Conservation (phyloP, 2,329 filamentous ascomycete species). For the Tolypocladium amazonense region DNA sequence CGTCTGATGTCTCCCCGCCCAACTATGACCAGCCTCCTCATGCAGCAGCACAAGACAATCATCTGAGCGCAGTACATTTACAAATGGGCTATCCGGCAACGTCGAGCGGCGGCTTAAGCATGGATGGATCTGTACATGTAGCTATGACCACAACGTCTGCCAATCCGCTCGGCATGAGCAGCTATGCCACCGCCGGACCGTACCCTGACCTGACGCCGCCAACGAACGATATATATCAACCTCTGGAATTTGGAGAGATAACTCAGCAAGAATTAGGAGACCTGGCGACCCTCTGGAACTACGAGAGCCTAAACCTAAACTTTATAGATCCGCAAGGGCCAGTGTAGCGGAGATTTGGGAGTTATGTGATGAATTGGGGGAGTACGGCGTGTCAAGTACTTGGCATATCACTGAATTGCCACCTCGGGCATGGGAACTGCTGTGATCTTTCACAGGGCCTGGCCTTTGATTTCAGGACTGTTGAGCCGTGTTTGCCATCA, state of each 20-base stretch:
- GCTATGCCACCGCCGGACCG: background rate
- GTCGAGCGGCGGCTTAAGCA: background rate
- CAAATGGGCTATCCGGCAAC: background rate
- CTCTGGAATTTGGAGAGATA: constrained; percentile 14
- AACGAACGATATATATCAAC: constrained; percentile 4
- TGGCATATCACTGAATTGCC: background rate
- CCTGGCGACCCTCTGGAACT: constrained; percentile 21
- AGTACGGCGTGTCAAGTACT: too few relatives aligned
- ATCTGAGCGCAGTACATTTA: background rate
- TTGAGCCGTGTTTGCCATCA: background rate
- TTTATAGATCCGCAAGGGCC: constrained; percentile 13
- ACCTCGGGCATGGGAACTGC: background rate
- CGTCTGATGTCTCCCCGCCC: background rate
- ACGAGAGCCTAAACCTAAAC: constrained; percentile 20
- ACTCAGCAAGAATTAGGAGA: constrained; percentile 22
- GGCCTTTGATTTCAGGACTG: background rate
- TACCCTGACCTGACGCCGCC: constrained; percentile 7
- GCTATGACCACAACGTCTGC: background rate
- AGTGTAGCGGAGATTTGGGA: background rate
- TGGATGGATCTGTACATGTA: constrained; percentile 1
- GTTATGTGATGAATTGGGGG: background rate
- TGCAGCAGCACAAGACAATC: background rate
- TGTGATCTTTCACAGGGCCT: background rate
- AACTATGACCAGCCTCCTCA: background rate
- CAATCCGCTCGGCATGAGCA: background rate